phyloP scores from a whole-genome alignment of 2,329 filamentous ascomycete species.

The Penicillium thymicola region DNA sequence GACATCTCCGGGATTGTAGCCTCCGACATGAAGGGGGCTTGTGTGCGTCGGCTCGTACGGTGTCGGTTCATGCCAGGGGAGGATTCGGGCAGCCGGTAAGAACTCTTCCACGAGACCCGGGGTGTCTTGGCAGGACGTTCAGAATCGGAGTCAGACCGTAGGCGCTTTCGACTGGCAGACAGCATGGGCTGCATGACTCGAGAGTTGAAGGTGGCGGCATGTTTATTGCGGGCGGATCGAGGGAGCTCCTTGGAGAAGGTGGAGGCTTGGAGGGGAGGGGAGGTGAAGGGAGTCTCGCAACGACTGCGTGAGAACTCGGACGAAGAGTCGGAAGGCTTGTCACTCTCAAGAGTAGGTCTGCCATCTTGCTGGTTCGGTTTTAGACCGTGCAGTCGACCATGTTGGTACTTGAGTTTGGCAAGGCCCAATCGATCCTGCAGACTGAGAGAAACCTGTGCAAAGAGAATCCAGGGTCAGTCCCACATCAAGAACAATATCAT shows the following conservation, averaged over 20 bases:
- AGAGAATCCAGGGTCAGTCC: conserved; percentile 1
- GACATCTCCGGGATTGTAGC: conserved; percentile 65
- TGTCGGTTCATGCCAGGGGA: conserved; percentile 78
- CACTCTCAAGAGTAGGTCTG: conserved; percentile 65
- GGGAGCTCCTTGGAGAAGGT: conserved; percentile 81
- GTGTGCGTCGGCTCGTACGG: conserved; percentile 70
- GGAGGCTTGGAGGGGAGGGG: conserved; percentile 77
- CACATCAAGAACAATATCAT: not conserved
- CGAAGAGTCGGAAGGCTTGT: conserved; percentile 81
- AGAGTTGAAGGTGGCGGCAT: conserved; percentile 45
- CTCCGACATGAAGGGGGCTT: conserved; percentile 75
- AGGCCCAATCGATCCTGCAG: conserved; percentile 91
- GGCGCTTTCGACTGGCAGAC: conserved; percentile 62
- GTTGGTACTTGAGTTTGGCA: conserved; percentile 94
- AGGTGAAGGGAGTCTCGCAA: conserved; percentile 59
- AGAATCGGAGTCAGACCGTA: conserved; percentile 60
- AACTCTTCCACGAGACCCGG: conserved; percentile 70
- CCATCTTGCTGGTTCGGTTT: conserved; percentile 72
- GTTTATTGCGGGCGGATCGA: conserved; percentile 48
- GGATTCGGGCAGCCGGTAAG: conserved; percentile 74
- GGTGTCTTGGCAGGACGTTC: conserved; percentile 58
- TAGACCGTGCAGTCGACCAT: conserved; percentile 82
- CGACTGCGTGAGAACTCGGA: conserved; percentile 70
- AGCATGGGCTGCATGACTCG: conserved; percentile 43
- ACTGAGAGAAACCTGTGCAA: conserved; percentile 76